Conservation (phyloP, 345 rosid genomes). For the Mallotus nudiflorus region DNA sequence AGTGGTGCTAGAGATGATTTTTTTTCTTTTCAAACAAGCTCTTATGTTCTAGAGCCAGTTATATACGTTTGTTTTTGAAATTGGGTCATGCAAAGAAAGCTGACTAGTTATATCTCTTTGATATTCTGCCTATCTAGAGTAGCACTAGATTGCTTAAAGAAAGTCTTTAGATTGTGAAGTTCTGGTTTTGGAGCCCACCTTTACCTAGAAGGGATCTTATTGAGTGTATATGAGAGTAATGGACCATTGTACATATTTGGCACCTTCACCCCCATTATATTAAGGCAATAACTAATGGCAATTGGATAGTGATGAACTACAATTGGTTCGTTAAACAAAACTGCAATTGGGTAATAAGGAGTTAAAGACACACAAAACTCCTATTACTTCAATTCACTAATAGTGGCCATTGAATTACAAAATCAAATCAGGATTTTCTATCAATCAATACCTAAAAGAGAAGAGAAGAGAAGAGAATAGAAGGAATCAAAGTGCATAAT, state of each 20-base stretch:
- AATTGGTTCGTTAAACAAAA: no score
- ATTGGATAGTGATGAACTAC: no score
- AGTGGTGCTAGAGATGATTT: slow-evolving; percentile 11
- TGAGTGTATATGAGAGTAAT: slow-evolving; percentile 36
- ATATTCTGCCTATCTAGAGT: slow-evolving; percentile 59
- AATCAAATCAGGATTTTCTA: no score
- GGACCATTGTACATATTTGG: slow-evolving; percentile 46
- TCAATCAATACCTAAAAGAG: no score
- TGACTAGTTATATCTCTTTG: slow-evolving; percentile 53
- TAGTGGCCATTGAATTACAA: no score
- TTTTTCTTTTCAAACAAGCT: slow-evolving; percentile 69
- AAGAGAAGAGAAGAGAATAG: no score
- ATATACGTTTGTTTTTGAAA: slow-evolving; percentile 68
- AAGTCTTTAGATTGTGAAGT: slow-evolving; percentile 58
- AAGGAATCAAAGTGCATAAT: no score
- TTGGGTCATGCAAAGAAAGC: slow-evolving; percentile 58
- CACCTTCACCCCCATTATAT: slow-evolving; percentile 38
- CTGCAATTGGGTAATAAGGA: no score
- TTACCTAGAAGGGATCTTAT: slow-evolving; percentile 55
- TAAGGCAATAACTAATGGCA: neutral
- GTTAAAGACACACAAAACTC: no score
- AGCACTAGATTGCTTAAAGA: slow-evolving; percentile 51
- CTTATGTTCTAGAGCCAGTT: slow-evolving; percentile 82
- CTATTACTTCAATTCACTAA: no score
- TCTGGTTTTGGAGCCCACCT: slow-evolving; percentile 67